Evolutionary conservation across 148 eudicot genomes (phyloP), one percentile per base, ranked within the genome.

Genomic region (Camellia sinensis): DNA sequence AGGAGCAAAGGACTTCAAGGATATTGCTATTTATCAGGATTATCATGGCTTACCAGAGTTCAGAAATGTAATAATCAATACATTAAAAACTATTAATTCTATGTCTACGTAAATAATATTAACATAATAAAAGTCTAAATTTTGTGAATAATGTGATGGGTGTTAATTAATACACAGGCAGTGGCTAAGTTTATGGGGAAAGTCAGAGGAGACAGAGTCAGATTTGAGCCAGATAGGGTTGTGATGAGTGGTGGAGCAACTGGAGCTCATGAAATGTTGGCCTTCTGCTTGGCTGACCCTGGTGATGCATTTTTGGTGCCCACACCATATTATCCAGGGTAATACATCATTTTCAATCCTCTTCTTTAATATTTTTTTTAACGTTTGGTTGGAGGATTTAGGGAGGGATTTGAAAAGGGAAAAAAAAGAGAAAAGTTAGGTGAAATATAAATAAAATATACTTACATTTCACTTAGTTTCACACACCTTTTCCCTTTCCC

Each of bases 221-320:
- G 50, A 14, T 89, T 89, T 52, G 88, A 89, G 74, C 88, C 92
- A 0, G 86, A 82, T 67, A 88, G 90, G 15, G 74, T 89, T 29
- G 92, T 89, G 0, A 89, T 89, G 92, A 84, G 88, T 22, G 92
- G 92, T 48, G 92, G 92, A 43, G 92, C 92, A 12, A 89, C 92
- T 11, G 92, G 92, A 50, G 92, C 92, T 78, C 88, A 87, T 45
- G 92, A 89, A 71, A 83, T 80, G 53, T 45, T 89, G 74, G 86
- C 84, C 41, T 89, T 89, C 61, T 89, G 92, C 53, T 82, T 89
- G 56, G 92, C 92, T 78, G 85, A 89, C 74, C 90, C 88, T 43
- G 89, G 87, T 11, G 92, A 89, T 40, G 92, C 92, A 22, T 85
- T 89, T 59, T 71, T 89, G 84, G 90, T 89, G 12, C 92, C 92